Evolutionary conservation across 768 basidiomycete species (phyloP).

Genomic region (Termitomyces heimii): DNA sequence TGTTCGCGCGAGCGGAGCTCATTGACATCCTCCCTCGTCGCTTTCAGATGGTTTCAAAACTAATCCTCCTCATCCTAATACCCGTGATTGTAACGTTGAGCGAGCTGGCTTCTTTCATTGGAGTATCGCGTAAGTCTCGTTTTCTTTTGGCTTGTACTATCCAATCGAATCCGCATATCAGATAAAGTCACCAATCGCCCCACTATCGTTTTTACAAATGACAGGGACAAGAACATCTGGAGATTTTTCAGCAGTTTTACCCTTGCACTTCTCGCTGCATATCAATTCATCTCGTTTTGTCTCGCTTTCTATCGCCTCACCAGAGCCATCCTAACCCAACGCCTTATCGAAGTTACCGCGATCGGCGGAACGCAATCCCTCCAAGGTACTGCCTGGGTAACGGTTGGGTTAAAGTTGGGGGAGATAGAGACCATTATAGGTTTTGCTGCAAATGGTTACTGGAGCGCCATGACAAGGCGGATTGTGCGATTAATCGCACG

Average conservation of each 20-base stretch:
- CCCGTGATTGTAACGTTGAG: conserved; percentile 50
- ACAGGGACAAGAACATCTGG: conserved; percentile 33
- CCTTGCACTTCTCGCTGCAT: conserved; percentile 51
- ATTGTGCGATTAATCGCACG: conserved; percentile 51
- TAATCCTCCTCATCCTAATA: conserved; percentile 45
- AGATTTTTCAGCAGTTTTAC: conserved; percentile 54
- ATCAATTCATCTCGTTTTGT: conserved; percentile 53
- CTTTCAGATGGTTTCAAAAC: conserved; percentile 36
- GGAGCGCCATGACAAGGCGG: conserved; percentile 47
- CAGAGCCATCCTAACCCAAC: conserved; percentile 43
- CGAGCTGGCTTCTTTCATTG: conserved; percentile 60
- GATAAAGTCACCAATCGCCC: conserved; percentile 3
- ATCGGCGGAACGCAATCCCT: conserved; percentile 43
- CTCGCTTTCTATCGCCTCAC: conserved; percentile 55
- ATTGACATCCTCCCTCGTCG: conserved; percentile 46
- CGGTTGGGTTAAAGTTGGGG: conserved; percentile 54
- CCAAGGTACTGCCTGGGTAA: conserved; percentile 63
- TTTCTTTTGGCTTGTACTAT: not conserved
- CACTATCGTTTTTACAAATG: conserved; percentile 28
- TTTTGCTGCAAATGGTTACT: conserved; percentile 51
- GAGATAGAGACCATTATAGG: conserved; percentile 61
- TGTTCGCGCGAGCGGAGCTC: conserved; percentile 47
- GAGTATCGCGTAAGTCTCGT: conserved; percentile 46
- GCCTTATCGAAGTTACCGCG: conserved; percentile 40
- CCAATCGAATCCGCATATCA: conserved; percentile 1